Percentiles rank a stretch among this genome's conserved stretches.
Conservation (phyloP, 805 yeast genomes). For the Kregervanrija delftensis region DNA sequence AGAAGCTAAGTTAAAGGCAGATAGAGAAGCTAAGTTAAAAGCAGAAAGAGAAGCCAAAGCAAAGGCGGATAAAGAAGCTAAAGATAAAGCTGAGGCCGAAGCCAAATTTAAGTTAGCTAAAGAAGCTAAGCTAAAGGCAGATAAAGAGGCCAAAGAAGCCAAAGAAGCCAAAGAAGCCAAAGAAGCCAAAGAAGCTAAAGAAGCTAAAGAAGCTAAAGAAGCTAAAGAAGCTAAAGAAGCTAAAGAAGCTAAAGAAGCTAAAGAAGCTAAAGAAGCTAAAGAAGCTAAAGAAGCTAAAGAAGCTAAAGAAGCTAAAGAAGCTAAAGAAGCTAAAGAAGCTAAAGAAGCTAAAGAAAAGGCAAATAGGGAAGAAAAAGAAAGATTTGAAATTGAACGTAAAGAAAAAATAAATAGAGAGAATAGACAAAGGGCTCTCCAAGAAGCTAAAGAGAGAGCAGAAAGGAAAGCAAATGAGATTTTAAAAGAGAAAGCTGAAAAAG, state of each 20-base stretch:
- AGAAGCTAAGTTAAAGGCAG: background rate
- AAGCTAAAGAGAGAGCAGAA: background rate
- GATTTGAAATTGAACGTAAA: background rate
- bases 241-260: background rate
- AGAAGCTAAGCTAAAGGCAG: background rate
- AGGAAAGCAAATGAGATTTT: slow-evolving; percentile 1
- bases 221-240: background rate
- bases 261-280: background rate
- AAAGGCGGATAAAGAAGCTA: background rate
- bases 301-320: background rate
- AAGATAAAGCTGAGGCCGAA: background rate
- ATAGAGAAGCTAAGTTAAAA: background rate
- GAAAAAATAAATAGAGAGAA: too few relatives aligned
- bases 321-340: too few relatives aligned
- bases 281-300: background rate
- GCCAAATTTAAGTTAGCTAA: background rate
- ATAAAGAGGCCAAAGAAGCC: background rate
- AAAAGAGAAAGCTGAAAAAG: slow-evolving; percentile 5
- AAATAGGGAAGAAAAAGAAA: background rate
- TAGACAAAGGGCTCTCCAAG: too few relatives aligned
- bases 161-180: background rate
- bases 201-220: background rate
- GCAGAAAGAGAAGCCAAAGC: background rate
- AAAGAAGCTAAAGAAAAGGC: background rate
- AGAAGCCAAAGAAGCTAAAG: background rate